Conservation (phyloP, 257 asterid genomes). For the Nyctanthes arbortristis region DNA sequence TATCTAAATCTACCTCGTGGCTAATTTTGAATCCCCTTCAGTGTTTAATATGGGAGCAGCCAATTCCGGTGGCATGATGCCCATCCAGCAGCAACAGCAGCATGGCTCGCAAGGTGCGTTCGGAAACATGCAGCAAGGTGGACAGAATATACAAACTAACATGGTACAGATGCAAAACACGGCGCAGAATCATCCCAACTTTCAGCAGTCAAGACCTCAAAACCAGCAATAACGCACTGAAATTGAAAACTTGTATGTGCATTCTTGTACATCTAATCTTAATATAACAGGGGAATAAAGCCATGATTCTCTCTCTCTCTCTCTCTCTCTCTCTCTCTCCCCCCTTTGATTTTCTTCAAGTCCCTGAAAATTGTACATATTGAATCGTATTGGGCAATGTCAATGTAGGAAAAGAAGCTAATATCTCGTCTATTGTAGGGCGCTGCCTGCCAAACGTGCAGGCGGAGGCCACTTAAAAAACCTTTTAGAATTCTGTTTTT, state of each 20-base stretch:
- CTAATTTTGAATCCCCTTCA: slow-evolving; percentile 29
- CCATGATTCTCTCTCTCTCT: not conserved
- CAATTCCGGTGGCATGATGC: slow-evolving; percentile 74
- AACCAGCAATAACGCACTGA: slow-evolving; percentile 57
- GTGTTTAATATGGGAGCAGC: slow-evolving; percentile 82
- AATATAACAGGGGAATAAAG: not conserved
- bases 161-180: slow-evolving; percentile 66
- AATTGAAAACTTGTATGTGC: not conserved
- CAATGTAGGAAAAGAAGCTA: not conserved
- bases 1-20: not conserved
- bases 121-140: slow-evolving; percentile 73
- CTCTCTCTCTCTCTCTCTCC: not conserved
- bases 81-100: slow-evolving; percentile 75
- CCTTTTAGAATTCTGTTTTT: not conserved
- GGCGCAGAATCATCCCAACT: slow-evolving; percentile 70
- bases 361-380: not conserved
- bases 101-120: slow-evolving; percentile 60
- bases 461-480: not conserved
- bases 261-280: not conserved
- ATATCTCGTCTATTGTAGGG: not conserved
- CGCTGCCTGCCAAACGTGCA: not conserved
- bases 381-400: not conserved
- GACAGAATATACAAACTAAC: slow-evolving; percentile 63
- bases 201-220: slow-evolving; percentile 90
- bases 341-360: not conserved